Base-by-base conservation (phyloP, 139 green algal genomes). In the Zygnema circumcarinatum region DNA sequence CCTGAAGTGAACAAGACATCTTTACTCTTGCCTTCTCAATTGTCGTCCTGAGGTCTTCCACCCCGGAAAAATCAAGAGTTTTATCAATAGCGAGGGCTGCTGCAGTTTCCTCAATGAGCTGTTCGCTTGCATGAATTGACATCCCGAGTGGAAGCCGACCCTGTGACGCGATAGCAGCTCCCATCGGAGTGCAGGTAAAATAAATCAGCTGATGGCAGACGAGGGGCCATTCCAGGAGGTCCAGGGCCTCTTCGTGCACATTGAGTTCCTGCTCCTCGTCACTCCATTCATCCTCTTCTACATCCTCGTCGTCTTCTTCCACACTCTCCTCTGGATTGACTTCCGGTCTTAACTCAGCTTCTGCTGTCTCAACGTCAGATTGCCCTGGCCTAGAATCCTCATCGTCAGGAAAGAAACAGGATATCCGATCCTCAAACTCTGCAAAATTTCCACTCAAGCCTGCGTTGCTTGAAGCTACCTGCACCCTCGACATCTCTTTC, bases 101-200 rank as follows among this genome's bases (percentile, higher is more conserved):
- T 2, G 39, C 25, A 2, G 74, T 87, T 67, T 89, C 2, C 11
- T 56, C 20, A n/a, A 89, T 20, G 31, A 89, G 74, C 36, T 74
- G 21, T 31, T 87, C 83, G 2, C 76, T 88, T 20, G 74, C 83
- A 29, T 38, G 21, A 38, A 74, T 29, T n/a, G 40, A 41, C 32
- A 11, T 2, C 2, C 83, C 83, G 53, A 89, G 29, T 25, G 22
- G 74, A 38, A 89, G 83, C 38, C 7, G 38, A n/a, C 2, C 83
- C 2, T 3, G 20, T n/a, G 20, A 40, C 2, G 83, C 83, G 7
- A 86, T 32, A 20, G 22, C 29, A 73, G n/a, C 2, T 31, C 75
- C 83, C 29, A 89, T 83, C 11, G 83, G 75, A 22, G 83, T 89
- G 73, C 7, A 79, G 40, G 76, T 33, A 52, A 89, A 89, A 74